Conservation (phyloP, 305 asterid genomes). For the Solanum hybrid region DNA sequence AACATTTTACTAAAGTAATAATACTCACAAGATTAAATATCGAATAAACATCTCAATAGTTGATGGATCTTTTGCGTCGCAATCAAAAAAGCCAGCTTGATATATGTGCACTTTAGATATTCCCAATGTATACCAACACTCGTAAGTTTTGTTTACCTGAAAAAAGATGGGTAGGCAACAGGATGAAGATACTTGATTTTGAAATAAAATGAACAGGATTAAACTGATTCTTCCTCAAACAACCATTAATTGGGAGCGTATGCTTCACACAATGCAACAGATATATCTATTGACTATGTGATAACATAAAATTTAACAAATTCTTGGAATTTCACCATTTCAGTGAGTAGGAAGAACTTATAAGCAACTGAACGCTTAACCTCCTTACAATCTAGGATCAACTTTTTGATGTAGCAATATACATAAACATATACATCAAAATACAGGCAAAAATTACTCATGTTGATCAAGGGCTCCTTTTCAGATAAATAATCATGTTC, state of each 20-base stretch:
- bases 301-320: background rate
- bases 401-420: background rate
- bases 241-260: background rate
- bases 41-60: conserved; percentile 69
- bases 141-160: conserved; percentile 83
- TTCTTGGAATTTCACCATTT: background rate
- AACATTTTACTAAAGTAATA: background rate
- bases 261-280: background rate
- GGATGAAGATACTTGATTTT: conserved; percentile 5
- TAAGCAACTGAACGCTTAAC: background rate
- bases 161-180: conserved; percentile 16
- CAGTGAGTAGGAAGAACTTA: background rate
- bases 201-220: conserved; percentile 2
- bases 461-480: background rate
- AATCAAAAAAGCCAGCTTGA: conserved; percentile 60
- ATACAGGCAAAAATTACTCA: background rate
- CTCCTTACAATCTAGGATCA: conserved; percentile 1
- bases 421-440: background rate
- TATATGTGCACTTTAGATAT: conserved; percentile 63
- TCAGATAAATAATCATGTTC: background rate
- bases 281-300: background rate
- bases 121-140: conserved; percentile 86
- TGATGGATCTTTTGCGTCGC: conserved; percentile 75
- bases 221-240: background rate
- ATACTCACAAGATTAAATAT: conserved; percentile 68